Evolutionary conservation across 768 basidiomycete species (phyloP).

Genomic region (Gloeopeniophorella convolvens): DNA sequence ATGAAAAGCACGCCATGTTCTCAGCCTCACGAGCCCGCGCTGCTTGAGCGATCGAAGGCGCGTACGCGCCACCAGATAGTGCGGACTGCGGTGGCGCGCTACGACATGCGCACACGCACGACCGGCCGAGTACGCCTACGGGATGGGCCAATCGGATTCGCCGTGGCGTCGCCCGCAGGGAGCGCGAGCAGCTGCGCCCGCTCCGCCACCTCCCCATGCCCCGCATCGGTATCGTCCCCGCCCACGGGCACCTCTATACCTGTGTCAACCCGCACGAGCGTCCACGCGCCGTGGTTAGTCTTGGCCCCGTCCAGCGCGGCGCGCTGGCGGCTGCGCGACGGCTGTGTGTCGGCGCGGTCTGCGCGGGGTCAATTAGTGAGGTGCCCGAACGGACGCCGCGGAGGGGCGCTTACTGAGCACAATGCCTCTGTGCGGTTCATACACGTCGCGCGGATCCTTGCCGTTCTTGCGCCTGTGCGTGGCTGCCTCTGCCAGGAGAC

Average conservation of each 20-base stretch:
- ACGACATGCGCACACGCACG: too few relatives aligned
- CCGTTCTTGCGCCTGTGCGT: conserved; percentile 20
- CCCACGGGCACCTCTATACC: conserved; percentile 31
- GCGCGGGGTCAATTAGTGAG: not conserved
- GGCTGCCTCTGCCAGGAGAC: too few relatives aligned
- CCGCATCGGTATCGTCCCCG: conserved; percentile 17
- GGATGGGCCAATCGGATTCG: too few relatives aligned
- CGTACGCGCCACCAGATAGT: too few relatives aligned
- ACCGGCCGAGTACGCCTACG: too few relatives aligned
- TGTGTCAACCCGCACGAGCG: conserved; percentile 70
- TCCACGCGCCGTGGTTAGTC: conserved; percentile 76
- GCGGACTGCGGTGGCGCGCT: too few relatives aligned
- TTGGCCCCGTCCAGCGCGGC: conserved; percentile 62
- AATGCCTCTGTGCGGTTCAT: conserved; percentile 75
- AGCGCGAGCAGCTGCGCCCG: conserved; percentile 9
- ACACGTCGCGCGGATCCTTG: conserved; percentile 55
- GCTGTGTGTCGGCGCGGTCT: conserved; percentile 79
- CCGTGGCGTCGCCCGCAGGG: conserved; percentile 2
- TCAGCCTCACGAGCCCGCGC: too few relatives aligned
- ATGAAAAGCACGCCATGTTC: too few relatives aligned
- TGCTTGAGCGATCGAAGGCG: too few relatives aligned
- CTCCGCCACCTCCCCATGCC: conserved; percentile 16
- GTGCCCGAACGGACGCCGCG: not conserved
- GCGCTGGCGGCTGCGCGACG: conserved; percentile 49
- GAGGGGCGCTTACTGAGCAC: conserved; percentile 55